Base-by-base conservation (phyloP, 2,329 filamentous ascomycete species). In the Falciphora oryzae region DNA sequence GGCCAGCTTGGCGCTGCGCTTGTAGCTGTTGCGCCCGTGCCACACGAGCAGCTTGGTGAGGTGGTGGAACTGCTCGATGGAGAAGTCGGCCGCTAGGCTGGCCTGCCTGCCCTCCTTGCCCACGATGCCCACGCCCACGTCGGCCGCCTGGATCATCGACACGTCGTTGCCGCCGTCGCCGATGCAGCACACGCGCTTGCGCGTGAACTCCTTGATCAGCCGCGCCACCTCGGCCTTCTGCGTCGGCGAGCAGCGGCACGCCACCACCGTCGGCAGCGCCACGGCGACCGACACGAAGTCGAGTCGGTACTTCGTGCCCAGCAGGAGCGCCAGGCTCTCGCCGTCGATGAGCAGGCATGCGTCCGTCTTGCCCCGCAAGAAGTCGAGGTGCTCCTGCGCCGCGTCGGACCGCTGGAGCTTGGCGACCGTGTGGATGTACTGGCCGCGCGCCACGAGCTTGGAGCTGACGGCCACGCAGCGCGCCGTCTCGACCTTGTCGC, bases 151-250 rank as follows among this genome's bases (percentile, higher is more conserved):
- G 70, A 99, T 99, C 95, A 99, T 99, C 70, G 90, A 94, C 6
- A 99, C 95, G 75, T 99, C 96, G 77, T 99, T 99, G 71, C 96
- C 95, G 69, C 95, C 95, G 73, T 99, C 95, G 53, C 95, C 95
- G 70, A 99, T 99, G 74, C 95, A 98, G 78, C 93, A 97, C 22
- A 98, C 91, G 18, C 96, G 90, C 77, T 98, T 98, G 76, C 92
- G 93, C 27, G 95, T 99, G 76, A 92, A 89, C 62, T 90, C 86
- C 67, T 93, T 92, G 78, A 99, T 99, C 61, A 98, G 84, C 69
- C 86, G 88, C 13, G 96, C 95, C 56, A 99, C 85, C 71, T 98
- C 94, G 57, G 95, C 96, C 76, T 99, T 99, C 73, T 99, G 95
- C 0, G 92, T 97, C 0, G 95, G 96, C 10, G 93, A 97, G 79